Percentiles rank a stretch among this genome's conserved stretches.
These are phyloP conservation scores for Pichia occidentalis DNA, from an alignment of 805 yeast genomes.

Conservation along the genomic window DNA sequence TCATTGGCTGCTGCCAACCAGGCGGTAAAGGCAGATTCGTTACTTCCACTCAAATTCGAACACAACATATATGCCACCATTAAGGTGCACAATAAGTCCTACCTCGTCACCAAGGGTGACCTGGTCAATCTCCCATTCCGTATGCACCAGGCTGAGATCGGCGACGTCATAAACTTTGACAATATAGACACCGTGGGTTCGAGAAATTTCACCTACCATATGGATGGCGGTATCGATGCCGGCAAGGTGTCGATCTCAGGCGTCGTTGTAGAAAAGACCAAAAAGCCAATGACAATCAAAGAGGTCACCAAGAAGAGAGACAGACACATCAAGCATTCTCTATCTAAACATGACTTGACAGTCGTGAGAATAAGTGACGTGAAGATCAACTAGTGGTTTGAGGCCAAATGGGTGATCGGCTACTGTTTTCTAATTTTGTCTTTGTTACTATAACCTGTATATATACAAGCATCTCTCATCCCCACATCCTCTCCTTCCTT, in stretches of 20 bases:
- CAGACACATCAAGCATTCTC: conserved; percentile 63
- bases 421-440: too few species aligned
- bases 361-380: conserved; percentile 71
- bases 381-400: conserved; percentile 30
- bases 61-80: conserved; percentile 75
- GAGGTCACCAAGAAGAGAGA: conserved; percentile 76
- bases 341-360: conserved; percentile 67
- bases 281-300: conserved; percentile 65
- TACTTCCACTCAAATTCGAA: conserved; percentile 58
- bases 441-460: too few species aligned
- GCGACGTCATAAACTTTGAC: conserved; percentile 69
- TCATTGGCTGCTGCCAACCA: too few species aligned
- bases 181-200: conserved; percentile 82
- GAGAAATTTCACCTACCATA: conserved; percentile 66
- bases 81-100: conserved; percentile 75
- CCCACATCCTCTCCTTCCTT: too few species aligned
- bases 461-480: background rate
- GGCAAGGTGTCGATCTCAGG: conserved; percentile 58
- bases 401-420: background rate
- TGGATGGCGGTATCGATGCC: conserved; percentile 44
- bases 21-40: conserved; percentile 12
- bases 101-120: conserved; percentile 89
- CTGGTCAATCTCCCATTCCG: conserved; percentile 71
- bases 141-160: conserved; percentile 70
- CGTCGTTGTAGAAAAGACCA: conserved; percentile 78